Percentiles rank a stretch among this genome's conserved stretches.
Conservation (phyloP, 805 yeast species). For the Kodamaea lidongshanica region DNA sequence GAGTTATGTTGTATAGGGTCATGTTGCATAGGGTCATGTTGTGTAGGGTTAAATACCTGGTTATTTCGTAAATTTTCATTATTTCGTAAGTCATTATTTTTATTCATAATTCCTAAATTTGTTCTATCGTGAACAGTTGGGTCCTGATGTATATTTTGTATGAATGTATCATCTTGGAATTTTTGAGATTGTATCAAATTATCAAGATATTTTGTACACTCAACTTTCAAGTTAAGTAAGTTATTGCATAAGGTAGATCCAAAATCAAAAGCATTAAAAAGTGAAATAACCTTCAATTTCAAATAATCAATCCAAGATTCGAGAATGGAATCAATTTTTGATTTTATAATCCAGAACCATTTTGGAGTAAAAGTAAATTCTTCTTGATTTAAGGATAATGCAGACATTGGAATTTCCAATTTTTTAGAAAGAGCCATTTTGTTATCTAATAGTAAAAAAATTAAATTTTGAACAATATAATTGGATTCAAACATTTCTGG, state of each 20-base stretch:
- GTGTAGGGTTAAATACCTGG: no score
- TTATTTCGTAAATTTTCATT: no score
- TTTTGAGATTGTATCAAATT: constrained; percentile 7
- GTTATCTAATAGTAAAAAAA: constrained; percentile 41
- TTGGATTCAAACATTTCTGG: constrained; percentile 16
- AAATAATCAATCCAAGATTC: constrained; percentile 21
- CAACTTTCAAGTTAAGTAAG: constrained; percentile 12
- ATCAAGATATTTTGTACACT: constrained; percentile 13
- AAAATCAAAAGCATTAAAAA: constrained; percentile 3
- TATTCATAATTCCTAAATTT: no score
- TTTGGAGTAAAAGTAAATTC: constrained; percentile 20
- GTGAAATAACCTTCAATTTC: constrained; percentile 7
- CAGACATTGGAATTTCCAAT: constrained; percentile 2
- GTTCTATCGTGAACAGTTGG: no score
- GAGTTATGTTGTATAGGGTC: no score
- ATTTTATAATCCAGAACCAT: constrained; percentile 21
- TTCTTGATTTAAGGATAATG: constrained; percentile 11
- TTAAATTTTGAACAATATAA: constrained; percentile 42
- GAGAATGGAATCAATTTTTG: constrained; percentile 18
- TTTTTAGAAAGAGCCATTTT: constrained; percentile 8
- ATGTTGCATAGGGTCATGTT: no score
- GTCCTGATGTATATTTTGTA: no score
- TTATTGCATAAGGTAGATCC: constrained; percentile 10
- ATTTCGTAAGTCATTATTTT: no score
- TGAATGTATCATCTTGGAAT: no score